A percentile compares a stretch with the other conserved stretches of the same genome.
phyloP scores from a whole-genome alignment of 2,329 filamentous ascomycete genomes.

The Epichloe typhina region DNA sequence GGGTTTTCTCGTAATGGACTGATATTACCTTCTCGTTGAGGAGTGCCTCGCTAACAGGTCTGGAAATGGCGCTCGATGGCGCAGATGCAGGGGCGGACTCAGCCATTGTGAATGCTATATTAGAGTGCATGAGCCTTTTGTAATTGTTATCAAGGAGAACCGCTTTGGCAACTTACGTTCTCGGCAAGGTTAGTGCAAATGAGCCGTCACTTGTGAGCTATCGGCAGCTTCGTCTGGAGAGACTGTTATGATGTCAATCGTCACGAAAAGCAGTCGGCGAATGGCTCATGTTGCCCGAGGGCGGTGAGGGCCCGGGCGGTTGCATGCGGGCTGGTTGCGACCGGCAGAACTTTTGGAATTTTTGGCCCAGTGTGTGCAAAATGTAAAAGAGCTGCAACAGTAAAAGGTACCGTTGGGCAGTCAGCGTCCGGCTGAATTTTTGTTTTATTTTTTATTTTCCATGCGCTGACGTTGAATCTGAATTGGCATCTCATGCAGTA shows the following conservation, averaged over 20 bases:
- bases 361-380: constrained; percentile 17
- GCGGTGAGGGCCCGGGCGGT: constrained; percentile 25
- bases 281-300: constrained; percentile 23
- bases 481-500: not conserved
- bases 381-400: not conserved
- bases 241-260: constrained; percentile 20
- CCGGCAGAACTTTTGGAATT: constrained; percentile 33
- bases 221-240: constrained; percentile 16
- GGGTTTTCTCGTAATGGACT: not conserved
- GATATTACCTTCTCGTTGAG: constrained; percentile 89
- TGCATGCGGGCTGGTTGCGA: constrained; percentile 12
- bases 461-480: too few relatives aligned
- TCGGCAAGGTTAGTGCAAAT: constrained; percentile 2
- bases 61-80: constrained; percentile 52
- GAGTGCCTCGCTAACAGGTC: constrained; percentile 92
- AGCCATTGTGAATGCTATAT: constrained; percentile 32
- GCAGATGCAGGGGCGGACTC: constrained; percentile 34
- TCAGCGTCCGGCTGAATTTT: not conserved
- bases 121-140: constrained; percentile 3
- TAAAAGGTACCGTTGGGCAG: not conserved
- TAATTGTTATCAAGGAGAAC: not conserved
- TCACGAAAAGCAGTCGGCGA: constrained; percentile 25
- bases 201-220: constrained; percentile 14
- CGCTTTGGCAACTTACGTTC: constrained; percentile 1
- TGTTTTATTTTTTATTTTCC: constrained; percentile 1